Evolutionary conservation across 2,329 filamentous ascomycete species (phyloP).

Genomic region (Triangularia setosa): DNA sequence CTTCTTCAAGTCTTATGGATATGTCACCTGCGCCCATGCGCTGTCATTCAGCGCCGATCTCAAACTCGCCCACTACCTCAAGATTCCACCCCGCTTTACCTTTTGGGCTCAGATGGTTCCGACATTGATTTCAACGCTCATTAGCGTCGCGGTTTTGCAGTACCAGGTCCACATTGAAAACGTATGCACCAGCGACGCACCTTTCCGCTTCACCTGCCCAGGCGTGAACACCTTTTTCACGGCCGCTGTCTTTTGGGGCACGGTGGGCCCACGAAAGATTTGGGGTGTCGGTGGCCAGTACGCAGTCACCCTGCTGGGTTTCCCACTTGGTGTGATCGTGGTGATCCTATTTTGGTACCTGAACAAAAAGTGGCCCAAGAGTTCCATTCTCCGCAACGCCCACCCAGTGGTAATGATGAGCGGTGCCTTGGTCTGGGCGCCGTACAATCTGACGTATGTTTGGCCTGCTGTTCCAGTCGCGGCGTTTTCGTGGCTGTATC

Average conservation of each 20-base stretch:
- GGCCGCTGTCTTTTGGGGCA: slow-evolving; percentile 57
- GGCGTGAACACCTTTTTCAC: slow-evolving; percentile 57
- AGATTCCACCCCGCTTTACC: slow-evolving; percentile 33
- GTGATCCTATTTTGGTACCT: slow-evolving; percentile 34
- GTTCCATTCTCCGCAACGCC: slow-evolving; percentile 34
- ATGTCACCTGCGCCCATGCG: slow-evolving; percentile 26
- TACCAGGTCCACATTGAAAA: slow-evolving; percentile 44
- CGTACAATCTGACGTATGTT: slow-evolving; percentile 41
- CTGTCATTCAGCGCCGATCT: slow-evolving; percentile 22
- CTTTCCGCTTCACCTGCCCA: slow-evolving; percentile 53
- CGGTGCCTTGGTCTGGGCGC: slow-evolving; percentile 35
- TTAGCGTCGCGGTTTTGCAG: slow-evolving; percentile 36
- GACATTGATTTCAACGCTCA: slow-evolving; percentile 34
- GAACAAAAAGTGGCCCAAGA: slow-evolving; percentile 33
- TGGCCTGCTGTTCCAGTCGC: slow-evolving; percentile 43
- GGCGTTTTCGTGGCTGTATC: slow-evolving; percentile 39
- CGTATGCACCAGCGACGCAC: slow-evolving; percentile 49
- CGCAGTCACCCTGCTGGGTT: slow-evolving; percentile 45
- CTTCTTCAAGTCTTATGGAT: slow-evolving; percentile 27
- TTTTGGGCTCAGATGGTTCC: slow-evolving; percentile 37
- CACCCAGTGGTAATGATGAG: slow-evolving; percentile 39
- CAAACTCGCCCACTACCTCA: slow-evolving; percentile 33
- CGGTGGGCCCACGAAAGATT: slow-evolving; percentile 51
- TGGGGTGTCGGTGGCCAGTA: slow-evolving; percentile 49
- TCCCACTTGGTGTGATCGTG: slow-evolving; percentile 45